Evolutionary conservation across 495 filamentous ascomycete species (phyloP), one percentile per base, ranked within the genome.

Genomic region (Thozetella sp.): DNA sequence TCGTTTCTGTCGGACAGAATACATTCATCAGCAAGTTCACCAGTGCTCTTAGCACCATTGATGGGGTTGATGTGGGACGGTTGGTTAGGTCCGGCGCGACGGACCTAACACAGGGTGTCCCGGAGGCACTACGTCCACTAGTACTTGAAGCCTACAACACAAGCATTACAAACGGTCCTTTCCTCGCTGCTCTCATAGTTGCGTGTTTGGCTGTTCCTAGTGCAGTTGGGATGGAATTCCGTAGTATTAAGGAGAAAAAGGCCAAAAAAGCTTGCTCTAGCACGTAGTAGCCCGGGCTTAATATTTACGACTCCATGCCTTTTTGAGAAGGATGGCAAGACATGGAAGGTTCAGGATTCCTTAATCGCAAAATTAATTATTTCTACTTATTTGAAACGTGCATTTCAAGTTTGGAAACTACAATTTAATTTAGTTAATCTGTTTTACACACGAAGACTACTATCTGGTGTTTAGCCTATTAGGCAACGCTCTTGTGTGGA

Each of bases 121-220:
- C 79, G 0, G 24, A 66, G 0, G 56, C 78, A 2, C 64, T 72
- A 20, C 74, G 88, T n/a, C 62, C 72, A 0, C 61, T 58, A 0
- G 87, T 92, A 9, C 60, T 90, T 20, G 10, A 61, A 2, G 89
- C 88, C 0, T 94, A 93, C 67, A 92, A 90, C 60, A 67, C 76
- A 6, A 79, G 88, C 0, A 65, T 95, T 9, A 84, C 78, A 1
- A 58, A 48, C 43, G 43, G 80, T 45, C 81, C 84, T 0, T 93
- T 88, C 66, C 85, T 87, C 59, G 82, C 91, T 1, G 75, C 78
- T 48, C 76, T 89, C 25, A 83, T 86, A 1, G 77, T 89, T 67
- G 79, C 80, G 13, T 77, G 74, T 3, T 53, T 90, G 2, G 80
- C 80, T 1, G 71, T 88, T 2, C 11, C 91, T 37, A 87, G 80